Evolutionary conservation across 202 grass and related monocot species (phyloP).

Genomic region (Dendrocalamus latiflorus): DNA sequence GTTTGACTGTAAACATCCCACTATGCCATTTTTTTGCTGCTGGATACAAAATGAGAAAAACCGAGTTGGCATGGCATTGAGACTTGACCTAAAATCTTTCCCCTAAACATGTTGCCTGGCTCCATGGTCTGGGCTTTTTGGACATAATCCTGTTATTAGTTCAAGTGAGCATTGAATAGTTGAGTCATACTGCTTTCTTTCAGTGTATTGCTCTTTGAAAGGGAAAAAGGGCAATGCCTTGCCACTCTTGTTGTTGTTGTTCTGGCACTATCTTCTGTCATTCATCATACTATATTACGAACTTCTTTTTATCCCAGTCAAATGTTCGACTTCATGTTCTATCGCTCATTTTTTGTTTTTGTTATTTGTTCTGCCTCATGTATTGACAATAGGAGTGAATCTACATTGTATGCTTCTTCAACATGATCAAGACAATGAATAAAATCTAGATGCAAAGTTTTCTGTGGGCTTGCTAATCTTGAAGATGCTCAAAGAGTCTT

Average conservation of each 20-base stretch:
- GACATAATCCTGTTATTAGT: neutral
- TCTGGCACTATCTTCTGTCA: slow-evolving; percentile 9
- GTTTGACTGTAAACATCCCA: neutral
- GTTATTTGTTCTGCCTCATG: slow-evolving; percentile 10
- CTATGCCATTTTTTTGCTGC: neutral
- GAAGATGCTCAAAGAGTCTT: slow-evolving; percentile 48
- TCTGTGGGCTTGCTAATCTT: slow-evolving; percentile 13
- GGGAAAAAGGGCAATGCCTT: neutral
- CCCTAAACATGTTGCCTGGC: neutral
- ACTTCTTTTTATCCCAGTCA: neutral
- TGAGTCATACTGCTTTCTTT: neutral
- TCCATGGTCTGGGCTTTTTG: neutral
- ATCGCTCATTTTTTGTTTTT: neutral
- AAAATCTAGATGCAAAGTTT: slow-evolving; percentile 32
- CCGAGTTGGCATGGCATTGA: neutral
- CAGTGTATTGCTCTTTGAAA: slow-evolving; percentile 9
- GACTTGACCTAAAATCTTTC: neutral
- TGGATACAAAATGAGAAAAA: neutral
- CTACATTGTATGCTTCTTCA: slow-evolving; percentile 5
- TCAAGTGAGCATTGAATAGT: slow-evolving; percentile 3
- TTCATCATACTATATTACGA: neutral
- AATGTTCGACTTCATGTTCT: neutral
- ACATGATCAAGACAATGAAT: slow-evolving; percentile 16
- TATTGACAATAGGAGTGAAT: slow-evolving; percentile 14
- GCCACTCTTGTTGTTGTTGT: neutral